Conservation (phyloP, 352 stramenopile genomes). For the Phytophthora ramorum region DNA sequence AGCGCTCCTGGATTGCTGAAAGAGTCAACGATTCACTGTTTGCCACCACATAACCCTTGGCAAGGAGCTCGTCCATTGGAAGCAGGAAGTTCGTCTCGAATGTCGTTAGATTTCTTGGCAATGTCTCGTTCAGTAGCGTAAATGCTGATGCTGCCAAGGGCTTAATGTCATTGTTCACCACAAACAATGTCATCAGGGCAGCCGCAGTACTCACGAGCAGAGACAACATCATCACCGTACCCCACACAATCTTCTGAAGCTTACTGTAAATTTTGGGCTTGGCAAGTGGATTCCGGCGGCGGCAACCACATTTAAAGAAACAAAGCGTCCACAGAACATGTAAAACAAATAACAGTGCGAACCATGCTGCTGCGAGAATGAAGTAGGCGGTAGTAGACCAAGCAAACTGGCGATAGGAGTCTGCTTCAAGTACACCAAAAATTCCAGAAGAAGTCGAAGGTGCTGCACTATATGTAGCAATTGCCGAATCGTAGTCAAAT, state of each 20-base stretch:
- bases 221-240: constrained; percentile 39
- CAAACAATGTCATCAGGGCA: constrained; percentile 39
- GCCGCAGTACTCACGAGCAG: constrained; percentile 31
- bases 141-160: constrained; percentile 35
- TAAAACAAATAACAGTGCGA: constrained; percentile 48
- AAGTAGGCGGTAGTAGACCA: constrained; percentile 47
- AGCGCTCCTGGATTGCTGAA: constrained; percentile 34
- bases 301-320: constrained; percentile 58
- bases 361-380: constrained; percentile 28
- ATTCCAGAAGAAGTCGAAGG: constrained; percentile 12
- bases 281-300: constrained; percentile 47
- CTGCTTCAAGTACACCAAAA: constrained; percentile 29
- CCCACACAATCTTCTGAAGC: constrained; percentile 53
- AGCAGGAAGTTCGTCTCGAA: constrained; percentile 51
- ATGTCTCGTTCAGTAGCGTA: constrained; percentile 29
- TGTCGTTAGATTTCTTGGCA: constrained; percentile 36
- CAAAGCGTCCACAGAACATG: constrained; percentile 58
- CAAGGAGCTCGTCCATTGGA: constrained; percentile 44
- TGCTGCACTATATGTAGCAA: constrained; percentile 12
- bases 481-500: constrained; percentile 49
- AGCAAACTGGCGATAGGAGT: constrained; percentile 55
- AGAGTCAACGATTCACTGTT: constrained; percentile 19
- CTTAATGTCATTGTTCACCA: constrained; percentile 41
- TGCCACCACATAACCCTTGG: constrained; percentile 13
- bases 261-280: constrained; percentile 59